phyloP scores from a whole-genome alignment of 179 eudicot species.

The Corrigiola litoralis region DNA sequence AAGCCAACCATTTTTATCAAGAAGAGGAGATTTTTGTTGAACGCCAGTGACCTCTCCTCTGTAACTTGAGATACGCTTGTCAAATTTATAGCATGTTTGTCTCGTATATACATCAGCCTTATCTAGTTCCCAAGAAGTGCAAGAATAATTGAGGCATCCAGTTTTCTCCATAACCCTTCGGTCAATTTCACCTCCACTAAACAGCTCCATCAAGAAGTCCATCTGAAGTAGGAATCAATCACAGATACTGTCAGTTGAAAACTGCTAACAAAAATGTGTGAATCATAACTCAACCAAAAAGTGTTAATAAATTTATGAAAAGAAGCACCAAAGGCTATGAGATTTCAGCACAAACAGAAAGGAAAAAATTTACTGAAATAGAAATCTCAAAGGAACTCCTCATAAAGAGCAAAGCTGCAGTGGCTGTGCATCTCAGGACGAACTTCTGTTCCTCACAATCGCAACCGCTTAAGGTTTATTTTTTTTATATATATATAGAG shows the following conservation, averaged over 20 bases:
- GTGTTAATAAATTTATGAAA: no score
- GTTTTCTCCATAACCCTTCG: slow-evolving; percentile 70
- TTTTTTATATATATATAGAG: no score
- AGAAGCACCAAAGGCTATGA: no score
- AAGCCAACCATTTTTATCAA: slow-evolving; percentile 76
- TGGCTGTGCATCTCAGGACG: no score
- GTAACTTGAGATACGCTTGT: slow-evolving; percentile 64
- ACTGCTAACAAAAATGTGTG: no score
- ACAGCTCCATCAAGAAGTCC: slow-evolving; percentile 76
- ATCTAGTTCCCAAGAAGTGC: slow-evolving; percentile 77
- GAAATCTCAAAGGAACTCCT: no score
- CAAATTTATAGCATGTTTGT: slow-evolving; percentile 73
- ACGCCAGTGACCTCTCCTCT: slow-evolving; percentile 90
- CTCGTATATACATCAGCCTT: slow-evolving; percentile 72
- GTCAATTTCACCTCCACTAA: slow-evolving; percentile 70
- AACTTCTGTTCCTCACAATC: no score
- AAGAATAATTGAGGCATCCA: slow-evolving; percentile 79
- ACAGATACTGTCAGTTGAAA: neutral
- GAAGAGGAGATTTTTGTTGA: slow-evolving; percentile 68
- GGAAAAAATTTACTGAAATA: no score
- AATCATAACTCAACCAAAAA: no score
- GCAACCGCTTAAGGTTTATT: no score
- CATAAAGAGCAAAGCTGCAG: no score
- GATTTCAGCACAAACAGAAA: no score
- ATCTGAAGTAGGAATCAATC: slow-evolving; percentile 38